Evolutionary conservation across 2,329 filamentous ascomycete species (phyloP).

Genomic region (Colletotrichum lupini): DNA sequence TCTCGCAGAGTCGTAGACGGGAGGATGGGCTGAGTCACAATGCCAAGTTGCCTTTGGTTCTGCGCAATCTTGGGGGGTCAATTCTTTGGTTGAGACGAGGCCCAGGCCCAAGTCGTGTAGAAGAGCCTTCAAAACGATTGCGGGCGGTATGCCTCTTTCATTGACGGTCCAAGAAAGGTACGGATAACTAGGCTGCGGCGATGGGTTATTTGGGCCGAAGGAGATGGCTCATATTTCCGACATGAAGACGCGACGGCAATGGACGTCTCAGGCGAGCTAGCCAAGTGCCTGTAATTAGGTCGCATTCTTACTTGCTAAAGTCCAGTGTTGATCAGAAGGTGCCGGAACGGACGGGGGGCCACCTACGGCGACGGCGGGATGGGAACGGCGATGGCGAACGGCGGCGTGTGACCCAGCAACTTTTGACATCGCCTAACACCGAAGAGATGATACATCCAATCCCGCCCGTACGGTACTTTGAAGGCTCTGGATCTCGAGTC

Average conservation of each 20-base stretch:
- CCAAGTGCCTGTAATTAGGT: neutral
- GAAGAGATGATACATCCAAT: neutral
- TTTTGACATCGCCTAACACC: neutral
- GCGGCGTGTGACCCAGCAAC: neutral
- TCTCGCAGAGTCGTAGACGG: neutral
- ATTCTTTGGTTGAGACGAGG: neutral
- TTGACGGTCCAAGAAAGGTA: neutral
- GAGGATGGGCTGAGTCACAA: conserved; percentile 14
- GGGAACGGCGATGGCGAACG: neutral
- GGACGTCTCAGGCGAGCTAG: neutral
- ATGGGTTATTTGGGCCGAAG: neutral
- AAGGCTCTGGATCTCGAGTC: neutral
- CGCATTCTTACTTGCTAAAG: neutral
- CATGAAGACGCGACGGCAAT: neutral
- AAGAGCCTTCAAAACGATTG: neutral
- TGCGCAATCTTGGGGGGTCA: neutral
- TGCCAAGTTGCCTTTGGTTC: neutral
- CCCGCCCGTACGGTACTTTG: too few species aligned
- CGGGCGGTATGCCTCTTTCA: neutral
- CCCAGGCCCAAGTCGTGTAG: too few species aligned
- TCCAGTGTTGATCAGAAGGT: neutral
- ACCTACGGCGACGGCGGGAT: neutral
- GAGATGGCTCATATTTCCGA: neutral
- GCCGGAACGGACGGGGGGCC: conserved; percentile 3
- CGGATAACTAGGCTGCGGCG: neutral